Percentiles rank a stretch among this genome's conserved stretches.
These are phyloP conservation scores for Quercus agrifolia DNA, from an alignment of 306 rosid species.

Conservation along the genomic window DNA sequence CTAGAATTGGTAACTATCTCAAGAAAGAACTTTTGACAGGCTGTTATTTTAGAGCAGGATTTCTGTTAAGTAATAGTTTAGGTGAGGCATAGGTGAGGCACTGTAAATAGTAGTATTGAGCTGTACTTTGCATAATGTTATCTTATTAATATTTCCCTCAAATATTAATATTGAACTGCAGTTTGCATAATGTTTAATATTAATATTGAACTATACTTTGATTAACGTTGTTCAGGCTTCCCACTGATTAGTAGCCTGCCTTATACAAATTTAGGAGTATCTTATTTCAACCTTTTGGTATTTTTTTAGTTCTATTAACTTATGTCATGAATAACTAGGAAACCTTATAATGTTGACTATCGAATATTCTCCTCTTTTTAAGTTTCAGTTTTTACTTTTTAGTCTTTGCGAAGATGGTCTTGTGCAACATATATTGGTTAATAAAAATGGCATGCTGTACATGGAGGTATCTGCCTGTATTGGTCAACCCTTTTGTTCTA, in stretches of 20 bases:
- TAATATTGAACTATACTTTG: background rate
- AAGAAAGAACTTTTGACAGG: background rate
- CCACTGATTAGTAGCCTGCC: background rate
- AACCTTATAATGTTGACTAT: background rate
- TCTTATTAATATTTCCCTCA: too few species aligned
- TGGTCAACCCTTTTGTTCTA: background rate
- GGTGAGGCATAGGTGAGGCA: background rate
- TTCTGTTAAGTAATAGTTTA: background rate
- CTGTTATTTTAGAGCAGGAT: background rate
- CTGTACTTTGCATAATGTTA: background rate
- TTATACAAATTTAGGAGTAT: background rate
- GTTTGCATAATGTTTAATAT: background rate
- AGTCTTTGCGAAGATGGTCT: background rate
- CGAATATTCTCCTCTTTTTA: background rate
- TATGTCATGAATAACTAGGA: background rate
- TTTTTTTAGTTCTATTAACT: background rate
- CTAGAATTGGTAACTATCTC: background rate
- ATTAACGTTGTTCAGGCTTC: background rate
- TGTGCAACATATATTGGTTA: conserved; percentile 1
- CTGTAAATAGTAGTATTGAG: background rate
- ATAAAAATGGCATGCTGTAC: background rate
- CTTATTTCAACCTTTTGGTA: background rate
- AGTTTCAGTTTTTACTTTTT: background rate
- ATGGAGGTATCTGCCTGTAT: conserved; percentile 3
- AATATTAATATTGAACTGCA: background rate